Evolutionary conservation across 1,284 basidiomycete genomes (phyloP), one percentile per base, ranked within the genome.

Genomic region (Sphagnurus paluster): DNA sequence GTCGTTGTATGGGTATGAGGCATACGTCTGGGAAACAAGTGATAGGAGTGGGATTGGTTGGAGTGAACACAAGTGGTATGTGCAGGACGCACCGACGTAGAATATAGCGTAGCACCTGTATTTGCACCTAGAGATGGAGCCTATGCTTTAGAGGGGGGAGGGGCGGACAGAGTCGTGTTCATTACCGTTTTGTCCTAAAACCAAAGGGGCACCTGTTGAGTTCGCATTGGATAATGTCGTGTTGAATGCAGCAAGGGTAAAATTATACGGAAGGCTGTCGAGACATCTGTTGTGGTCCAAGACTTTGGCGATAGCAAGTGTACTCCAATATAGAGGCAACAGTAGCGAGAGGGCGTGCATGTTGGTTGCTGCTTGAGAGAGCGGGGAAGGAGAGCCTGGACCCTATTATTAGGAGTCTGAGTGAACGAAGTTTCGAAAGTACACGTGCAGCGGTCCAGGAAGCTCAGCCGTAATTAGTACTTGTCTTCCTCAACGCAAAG

Each of bases 201-300:
- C 72, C 21, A 75, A 54, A 9, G 72, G 71, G 4, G 56, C 63
- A 1, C 71, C 72, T 1, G 69, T 74, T 2, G 47, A 41, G 49
- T 74, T 71, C 1, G 60, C 52, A 46, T 72, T 71, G 2, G 64
- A 57, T 3, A 56, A 43, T 0, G 68, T 65, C 4, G 52, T 52
- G 49, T 73, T 73, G 41, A 60, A 52, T 6, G 73, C 74, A n/a
- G 68, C 59, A 24, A 76, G 59, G 6, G 65, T 70, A 56, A 75
- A 72, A 52, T 67, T 67, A 49, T 62, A 66, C 3, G 57, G 48
- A n/a, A 64, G 48, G 35, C 44, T 59, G 14, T 28, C 35, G 4
- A 38, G 3, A 13, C 50, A 33, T 8, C 55, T 41, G 9, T 23
- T 49, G 24, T 28, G 42, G 10, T 26, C 28, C 19, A 24, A 25